These are phyloP conservation scores for Pseudogymnoascus sp. DNA, from an alignment of 2,329 filamentous ascomycete species.

Conservation along the genomic window DNA sequence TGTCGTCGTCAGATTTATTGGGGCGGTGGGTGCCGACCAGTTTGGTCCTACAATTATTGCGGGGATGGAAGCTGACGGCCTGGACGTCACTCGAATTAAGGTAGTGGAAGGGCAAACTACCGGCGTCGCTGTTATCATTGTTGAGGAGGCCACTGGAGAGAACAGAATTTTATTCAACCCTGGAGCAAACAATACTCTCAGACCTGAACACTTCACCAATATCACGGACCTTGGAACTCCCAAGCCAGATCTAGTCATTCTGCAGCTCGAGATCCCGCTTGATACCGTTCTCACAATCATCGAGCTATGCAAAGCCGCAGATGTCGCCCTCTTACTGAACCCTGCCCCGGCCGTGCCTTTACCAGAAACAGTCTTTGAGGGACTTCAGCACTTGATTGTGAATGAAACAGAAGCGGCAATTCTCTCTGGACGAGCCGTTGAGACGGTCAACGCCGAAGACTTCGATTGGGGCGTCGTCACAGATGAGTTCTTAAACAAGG, in stretches of 20 bases:
- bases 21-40: slow-evolving; percentile 62
- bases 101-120: slow-evolving; percentile 44
- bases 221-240: slow-evolving; percentile 31
- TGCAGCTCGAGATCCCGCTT: slow-evolving; percentile 73
- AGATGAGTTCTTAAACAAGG: slow-evolving; percentile 54
- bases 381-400: slow-evolving; percentile 71
- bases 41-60: slow-evolving; percentile 54
- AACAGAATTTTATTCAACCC: slow-evolving; percentile 70
- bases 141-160: slow-evolving; percentile 64
- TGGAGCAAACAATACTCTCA: slow-evolving; percentile 55
- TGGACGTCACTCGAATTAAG: slow-evolving; percentile 50
- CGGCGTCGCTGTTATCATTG: slow-evolving; percentile 67
- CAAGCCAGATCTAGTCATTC: slow-evolving; percentile 56
- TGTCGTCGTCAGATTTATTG: slow-evolving; percentile 59
- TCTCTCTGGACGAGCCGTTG: slow-evolving; percentile 45
- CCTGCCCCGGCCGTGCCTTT: slow-evolving; percentile 69
- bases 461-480: slow-evolving; percentile 38
- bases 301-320: slow-evolving; percentile 37
- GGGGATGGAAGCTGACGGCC: slow-evolving; percentile 52
- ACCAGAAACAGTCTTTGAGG: slow-evolving; percentile 56
- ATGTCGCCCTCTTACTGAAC: slow-evolving; percentile 68
- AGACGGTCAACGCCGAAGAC: slow-evolving; percentile 39
- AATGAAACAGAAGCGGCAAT: slow-evolving; percentile 86
- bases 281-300: slow-evolving; percentile 57
- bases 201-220: slow-evolving; percentile 32